phyloP scores from a whole-genome alignment of 495 filamentous ascomycete species.

The Aspergillus asperescens region DNA sequence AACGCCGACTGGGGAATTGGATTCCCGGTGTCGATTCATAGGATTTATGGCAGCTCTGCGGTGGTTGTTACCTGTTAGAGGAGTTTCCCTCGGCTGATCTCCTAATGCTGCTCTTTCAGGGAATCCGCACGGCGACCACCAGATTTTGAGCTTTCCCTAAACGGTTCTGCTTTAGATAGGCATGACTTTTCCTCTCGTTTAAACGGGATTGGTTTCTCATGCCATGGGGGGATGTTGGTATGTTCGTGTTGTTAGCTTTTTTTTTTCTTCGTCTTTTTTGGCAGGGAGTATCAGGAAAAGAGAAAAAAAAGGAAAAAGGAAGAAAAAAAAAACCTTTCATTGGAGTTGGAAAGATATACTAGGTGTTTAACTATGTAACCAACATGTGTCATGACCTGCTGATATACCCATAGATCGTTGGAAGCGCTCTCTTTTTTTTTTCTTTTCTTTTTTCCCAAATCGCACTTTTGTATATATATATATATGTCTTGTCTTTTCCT shows the following conservation, averaged over 20 bases:
- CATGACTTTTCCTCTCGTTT: slow-evolving; percentile 32
- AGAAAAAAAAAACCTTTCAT: background rate
- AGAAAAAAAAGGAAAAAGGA: background rate
- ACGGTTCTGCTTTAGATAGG: slow-evolving; percentile 20
- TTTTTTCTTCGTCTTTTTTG: background rate
- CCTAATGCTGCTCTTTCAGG: background rate
- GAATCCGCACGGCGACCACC: background rate
- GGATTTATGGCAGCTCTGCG: too few relatives aligned
- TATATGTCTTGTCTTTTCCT: background rate
- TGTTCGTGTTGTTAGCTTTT: slow-evolving; percentile 5
- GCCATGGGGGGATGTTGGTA: slow-evolving; percentile 11
- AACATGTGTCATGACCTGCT: slow-evolving; percentile 17
- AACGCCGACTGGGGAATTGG: background rate
- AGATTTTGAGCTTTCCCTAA: slow-evolving; percentile 7
- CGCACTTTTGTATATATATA: slow-evolving; percentile 6
- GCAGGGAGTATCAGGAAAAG: background rate
- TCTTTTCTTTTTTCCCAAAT: background rate
- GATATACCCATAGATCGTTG: slow-evolving; percentile 26
- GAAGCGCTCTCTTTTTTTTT: slow-evolving; percentile 7
- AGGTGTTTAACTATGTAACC: slow-evolving; percentile 12
- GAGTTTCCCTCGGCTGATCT: background rate
- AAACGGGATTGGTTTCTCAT: slow-evolving; percentile 27
- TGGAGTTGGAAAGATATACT: slow-evolving; percentile 5
- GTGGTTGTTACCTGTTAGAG: too few relatives aligned
- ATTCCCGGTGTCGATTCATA: background rate